Percentiles rank a stretch among this genome's conserved stretches.
Evolutionary conservation across 1,284 basidiomycete species (phyloP).

Genomic region (Trichosporon sp.): DNA sequence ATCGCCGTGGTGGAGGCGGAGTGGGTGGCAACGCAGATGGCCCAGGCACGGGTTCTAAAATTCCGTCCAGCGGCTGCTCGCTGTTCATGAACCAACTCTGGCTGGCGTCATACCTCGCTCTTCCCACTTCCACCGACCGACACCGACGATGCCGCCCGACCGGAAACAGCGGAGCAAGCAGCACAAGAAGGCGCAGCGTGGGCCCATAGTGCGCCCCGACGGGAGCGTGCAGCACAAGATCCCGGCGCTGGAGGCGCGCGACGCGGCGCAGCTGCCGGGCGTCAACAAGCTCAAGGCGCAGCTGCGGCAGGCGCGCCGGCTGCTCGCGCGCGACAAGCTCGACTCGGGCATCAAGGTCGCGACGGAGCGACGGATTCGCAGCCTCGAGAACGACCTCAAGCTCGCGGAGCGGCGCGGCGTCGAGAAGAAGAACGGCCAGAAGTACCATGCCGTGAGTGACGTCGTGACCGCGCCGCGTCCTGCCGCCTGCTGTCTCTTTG

Average conservation of each 20-base stretch:
- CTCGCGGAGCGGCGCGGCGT: slow-evolving; percentile 59
- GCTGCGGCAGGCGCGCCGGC: slow-evolving; percentile 68
- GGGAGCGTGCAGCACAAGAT: slow-evolving; percentile 15
- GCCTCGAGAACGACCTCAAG: slow-evolving; percentile 69
- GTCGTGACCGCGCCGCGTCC: too few relatives aligned
- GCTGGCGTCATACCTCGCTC: neutral
- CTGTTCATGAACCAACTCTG: neutral
- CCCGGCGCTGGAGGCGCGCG: slow-evolving; percentile 29
- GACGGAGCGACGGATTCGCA: slow-evolving; percentile 68
- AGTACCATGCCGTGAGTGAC: slow-evolving; percentile 68
- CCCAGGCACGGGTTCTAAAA: neutral
- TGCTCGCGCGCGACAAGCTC: slow-evolving; percentile 73
- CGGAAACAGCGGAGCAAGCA: neutral
- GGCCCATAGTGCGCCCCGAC: neutral
- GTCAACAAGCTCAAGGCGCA: slow-evolving; percentile 66
- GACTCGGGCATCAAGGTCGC: slow-evolving; percentile 70
- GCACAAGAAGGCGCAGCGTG: neutral
- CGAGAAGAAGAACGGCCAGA: slow-evolving; percentile 65
- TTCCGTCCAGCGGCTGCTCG: neutral
- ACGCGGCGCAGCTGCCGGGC: slow-evolving; percentile 34
- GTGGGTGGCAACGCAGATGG: neutral
- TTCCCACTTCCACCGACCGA: neutral
- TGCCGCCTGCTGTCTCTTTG: too few relatives aligned
- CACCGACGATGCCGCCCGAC: neutral
- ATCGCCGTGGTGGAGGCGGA: too few relatives aligned